These are phyloP conservation scores for Letharia columbiana DNA, from an alignment of 495 filamentous ascomycete genomes.

Conservation along the genomic window DNA sequence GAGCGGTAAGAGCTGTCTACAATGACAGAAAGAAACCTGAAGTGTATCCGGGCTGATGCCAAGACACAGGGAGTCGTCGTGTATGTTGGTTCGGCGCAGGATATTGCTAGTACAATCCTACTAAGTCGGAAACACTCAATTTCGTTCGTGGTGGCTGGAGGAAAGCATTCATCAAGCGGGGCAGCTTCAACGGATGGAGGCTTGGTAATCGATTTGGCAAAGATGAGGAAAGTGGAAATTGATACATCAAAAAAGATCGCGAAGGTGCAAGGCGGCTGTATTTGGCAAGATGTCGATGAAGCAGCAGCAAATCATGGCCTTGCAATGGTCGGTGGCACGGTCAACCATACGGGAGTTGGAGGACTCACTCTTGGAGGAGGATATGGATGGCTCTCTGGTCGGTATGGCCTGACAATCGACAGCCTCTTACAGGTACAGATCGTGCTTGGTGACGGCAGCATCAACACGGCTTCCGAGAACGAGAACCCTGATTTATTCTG, in stretches of 20 bases:
- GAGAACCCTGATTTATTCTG: slow-evolving; percentile 42
- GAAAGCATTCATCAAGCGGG: too few relatives aligned
- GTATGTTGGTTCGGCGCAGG: too few relatives aligned
- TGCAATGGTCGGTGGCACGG: slow-evolving; percentile 51
- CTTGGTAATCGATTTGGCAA: slow-evolving; percentile 47
- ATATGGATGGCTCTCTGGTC: slow-evolving; percentile 44
- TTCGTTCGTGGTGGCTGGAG: too few relatives aligned
- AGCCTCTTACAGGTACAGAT: slow-evolving; percentile 41
- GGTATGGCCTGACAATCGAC: slow-evolving; percentile 45
- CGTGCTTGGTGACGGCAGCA: slow-evolving; percentile 42
- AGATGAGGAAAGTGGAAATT: slow-evolving; percentile 42
- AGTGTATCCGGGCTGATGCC: too few relatives aligned
- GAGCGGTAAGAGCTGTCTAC: slow-evolving; percentile 2
- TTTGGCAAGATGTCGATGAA: slow-evolving; percentile 50
- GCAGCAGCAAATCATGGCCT: slow-evolving; percentile 42
- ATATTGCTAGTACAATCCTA: too few relatives aligned
- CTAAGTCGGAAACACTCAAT: too few relatives aligned
- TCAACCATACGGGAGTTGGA: slow-evolving; percentile 52
- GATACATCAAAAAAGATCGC: slow-evolving; percentile 37
- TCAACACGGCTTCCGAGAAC: slow-evolving; percentile 33
- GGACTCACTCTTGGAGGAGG: slow-evolving; percentile 52
- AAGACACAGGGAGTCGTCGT: too few relatives aligned
- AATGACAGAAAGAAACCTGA: too few relatives aligned
- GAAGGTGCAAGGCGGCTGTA: slow-evolving; percentile 43
- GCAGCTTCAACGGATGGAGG: slow-evolving; percentile 39